Base-by-base conservation (phyloP, 176 grass and related monocot genomes). In the Stipa capillata region DNA sequence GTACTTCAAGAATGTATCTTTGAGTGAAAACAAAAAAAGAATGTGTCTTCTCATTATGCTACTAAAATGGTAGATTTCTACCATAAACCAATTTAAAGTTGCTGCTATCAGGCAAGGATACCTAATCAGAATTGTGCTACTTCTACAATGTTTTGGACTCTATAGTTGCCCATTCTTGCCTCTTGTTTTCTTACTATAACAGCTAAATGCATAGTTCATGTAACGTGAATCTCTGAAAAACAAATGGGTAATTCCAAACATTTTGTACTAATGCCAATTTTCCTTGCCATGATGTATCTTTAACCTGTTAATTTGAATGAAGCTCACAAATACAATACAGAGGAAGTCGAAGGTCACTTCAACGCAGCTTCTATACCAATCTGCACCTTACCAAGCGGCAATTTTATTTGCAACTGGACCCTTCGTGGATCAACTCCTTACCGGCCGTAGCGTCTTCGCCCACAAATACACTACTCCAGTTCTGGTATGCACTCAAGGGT, bases 271-370 rank as follows among this genome's bases (percentile, higher is more conserved):
- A 9, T 42, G 17, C 0, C 64, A 42, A 16, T 66, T 66, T n/a
- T n/a, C n/a, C n/a, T n/a, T 62, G 2, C 20, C 31, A 57, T 36
- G 48, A 1, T 81, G 35, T 87, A 0, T 83, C 83, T 86, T 97
- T 97, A 80, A 97, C 90, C 45, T 37, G 57, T 25, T 43, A 54
- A 60, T 64, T 88, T 66, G 27, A 74, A 55, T 69, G 54, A 79
- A 97, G 94, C 83, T 97, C 54, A 97, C 94, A 56, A 97, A 93
- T 18, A 97, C 94, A 41, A 97, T 97, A 83, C 94, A 97, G 35
- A 97, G 88, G 82, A 97, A 79, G 85, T 86, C 93, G 86, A 97
- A 97, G 82, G 81, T 97, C 43, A 91, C 94, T 0, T 97, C 94
- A 9, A 97, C 94, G 29, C 94, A 97, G 67, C 90, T 97, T 29